Percentiles rank a stretch among this genome's conserved stretches.
These are phyloP conservation scores for Acer campestre DNA, from an alignment of 345 rosid genomes.

Conservation along the genomic window DNA sequence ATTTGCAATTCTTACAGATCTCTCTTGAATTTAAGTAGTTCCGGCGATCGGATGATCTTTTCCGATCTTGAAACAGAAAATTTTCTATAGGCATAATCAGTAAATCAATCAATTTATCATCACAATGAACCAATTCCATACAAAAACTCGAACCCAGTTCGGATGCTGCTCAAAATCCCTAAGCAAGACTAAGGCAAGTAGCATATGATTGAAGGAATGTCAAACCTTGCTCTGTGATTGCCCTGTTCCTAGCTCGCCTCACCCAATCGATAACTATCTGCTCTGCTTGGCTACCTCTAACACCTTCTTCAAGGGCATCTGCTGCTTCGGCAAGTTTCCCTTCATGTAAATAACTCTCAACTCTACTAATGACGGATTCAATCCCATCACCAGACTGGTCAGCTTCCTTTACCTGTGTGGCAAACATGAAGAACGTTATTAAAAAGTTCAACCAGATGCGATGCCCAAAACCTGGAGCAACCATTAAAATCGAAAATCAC, in stretches of 20 bases:
- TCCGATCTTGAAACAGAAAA: not conserved
- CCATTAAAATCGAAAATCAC: no score
- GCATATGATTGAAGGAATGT: constrained; percentile 85
- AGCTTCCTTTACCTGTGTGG: constrained; percentile 62
- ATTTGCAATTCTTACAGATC: not conserved
- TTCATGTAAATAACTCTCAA: constrained; percentile 70
- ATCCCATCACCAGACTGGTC: constrained; percentile 70
- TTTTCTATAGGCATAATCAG: not conserved
- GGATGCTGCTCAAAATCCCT: constrained; percentile 13
- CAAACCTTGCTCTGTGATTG: constrained; percentile 88
- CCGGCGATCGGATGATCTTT: not conserved
- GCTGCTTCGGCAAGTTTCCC: constrained; percentile 95
- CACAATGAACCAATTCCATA: not conserved
- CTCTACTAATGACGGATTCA: constrained; percentile 67
- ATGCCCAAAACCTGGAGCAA: no score
- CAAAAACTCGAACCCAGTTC: not conserved
- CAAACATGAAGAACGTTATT: not conserved
- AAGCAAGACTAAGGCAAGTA: constrained; percentile 72
- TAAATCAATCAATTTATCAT: constrained; percentile 7
- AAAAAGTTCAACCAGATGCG: not conserved
- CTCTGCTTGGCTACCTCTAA: constrained; percentile 86
- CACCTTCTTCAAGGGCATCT: constrained; percentile 79
- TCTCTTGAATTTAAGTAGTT: not conserved
- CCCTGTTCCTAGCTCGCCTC: constrained; percentile 68
- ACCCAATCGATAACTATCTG: constrained; percentile 75